phyloP scores from a whole-genome alignment of 2,329 filamentous ascomycete genomes.

The Epichloe sibirici region DNA sequence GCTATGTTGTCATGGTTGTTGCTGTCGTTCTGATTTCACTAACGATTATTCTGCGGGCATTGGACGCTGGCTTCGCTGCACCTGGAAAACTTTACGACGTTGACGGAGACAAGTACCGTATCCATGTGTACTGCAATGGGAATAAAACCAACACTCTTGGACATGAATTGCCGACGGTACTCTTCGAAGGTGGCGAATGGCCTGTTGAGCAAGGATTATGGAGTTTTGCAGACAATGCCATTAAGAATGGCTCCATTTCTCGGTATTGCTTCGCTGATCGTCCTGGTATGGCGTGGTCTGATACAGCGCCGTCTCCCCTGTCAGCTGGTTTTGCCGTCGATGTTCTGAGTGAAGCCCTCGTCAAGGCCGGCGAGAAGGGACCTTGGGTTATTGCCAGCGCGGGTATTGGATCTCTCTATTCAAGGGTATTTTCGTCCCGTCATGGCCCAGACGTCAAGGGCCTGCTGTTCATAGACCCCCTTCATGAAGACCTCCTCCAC shows the following conservation, averaged over 20 bases:
- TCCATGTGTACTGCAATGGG: conserved; percentile 77
- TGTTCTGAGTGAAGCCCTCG: conserved; percentile 75
- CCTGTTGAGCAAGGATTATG: conserved; percentile 71
- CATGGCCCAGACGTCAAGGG: conserved; percentile 65
- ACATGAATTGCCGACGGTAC: conserved; percentile 56
- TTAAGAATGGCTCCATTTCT: conserved; percentile 68
- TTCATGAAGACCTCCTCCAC: conserved; percentile 76
- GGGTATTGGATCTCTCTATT: conserved; percentile 79
- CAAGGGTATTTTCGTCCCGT: conserved; percentile 79
- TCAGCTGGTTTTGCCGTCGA: conserved; percentile 90
- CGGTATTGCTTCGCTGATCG: conserved; percentile 95
- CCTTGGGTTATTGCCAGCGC: conserved; percentile 84
- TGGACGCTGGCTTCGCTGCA: conserved; percentile 62
- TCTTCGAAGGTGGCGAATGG: conserved; percentile 73
- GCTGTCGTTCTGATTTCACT: conserved; percentile 65
- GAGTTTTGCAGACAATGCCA: conserved; percentile 62
- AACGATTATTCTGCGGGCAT: conserved; percentile 65
- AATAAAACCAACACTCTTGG: conserved; percentile 47
- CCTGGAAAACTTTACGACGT: conserved; percentile 71
- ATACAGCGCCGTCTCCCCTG: conserved; percentile 87
- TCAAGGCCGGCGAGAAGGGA: conserved; percentile 65
- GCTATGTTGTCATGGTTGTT: conserved; percentile 55
- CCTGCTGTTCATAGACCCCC: conserved; percentile 72
- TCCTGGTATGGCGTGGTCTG: conserved; percentile 75
- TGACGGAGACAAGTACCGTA: conserved; percentile 70